Evolutionary conservation across 352 stramenopile species (phyloP).

Genomic region (Phytophthora hibernalis): DNA sequence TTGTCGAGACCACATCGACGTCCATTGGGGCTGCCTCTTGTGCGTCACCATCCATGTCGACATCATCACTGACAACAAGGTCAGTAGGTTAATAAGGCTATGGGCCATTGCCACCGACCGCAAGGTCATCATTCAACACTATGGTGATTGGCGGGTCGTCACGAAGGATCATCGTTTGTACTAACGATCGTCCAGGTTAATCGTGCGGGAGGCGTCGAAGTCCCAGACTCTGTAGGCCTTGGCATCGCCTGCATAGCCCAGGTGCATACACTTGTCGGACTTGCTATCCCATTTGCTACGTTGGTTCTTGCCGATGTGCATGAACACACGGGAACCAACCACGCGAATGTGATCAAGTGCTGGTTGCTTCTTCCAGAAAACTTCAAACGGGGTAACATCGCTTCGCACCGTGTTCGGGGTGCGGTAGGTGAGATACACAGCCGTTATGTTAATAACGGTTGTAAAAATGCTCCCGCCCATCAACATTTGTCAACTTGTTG

Average conservation of each 20-base stretch:
- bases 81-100: background rate
- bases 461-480: slow-evolving; percentile 7
- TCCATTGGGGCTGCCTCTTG: too few relatives aligned
- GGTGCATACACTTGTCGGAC: slow-evolving; percentile 15
- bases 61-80: background rate
- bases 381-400: slow-evolving; percentile 11
- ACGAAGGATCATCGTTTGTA: background rate
- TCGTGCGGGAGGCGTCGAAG: slow-evolving; percentile 3
- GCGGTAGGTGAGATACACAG: slow-evolving; percentile 12
- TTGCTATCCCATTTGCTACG: slow-evolving; percentile 23
- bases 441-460: too few relatives aligned
- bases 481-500: slow-evolving; percentile 8
- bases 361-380: slow-evolving; percentile 4
- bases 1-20: background rate
- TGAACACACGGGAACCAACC: slow-evolving; percentile 24
- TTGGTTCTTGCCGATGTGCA: slow-evolving; percentile 18
- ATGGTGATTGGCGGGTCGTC: background rate
- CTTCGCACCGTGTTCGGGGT: slow-evolving; percentile 6
- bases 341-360: slow-evolving; percentile 18
- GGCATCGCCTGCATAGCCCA: background rate
- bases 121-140: background rate
- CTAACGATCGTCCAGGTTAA: background rate
- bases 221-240: slow-evolving; percentile 25
- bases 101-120: background rate
- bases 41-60: too few relatives aligned